Percentiles rank a stretch among this genome's conserved stretches.
phyloP scores from a whole-genome alignment of 208 protist species.

The Leishmania turanica region DNA sequence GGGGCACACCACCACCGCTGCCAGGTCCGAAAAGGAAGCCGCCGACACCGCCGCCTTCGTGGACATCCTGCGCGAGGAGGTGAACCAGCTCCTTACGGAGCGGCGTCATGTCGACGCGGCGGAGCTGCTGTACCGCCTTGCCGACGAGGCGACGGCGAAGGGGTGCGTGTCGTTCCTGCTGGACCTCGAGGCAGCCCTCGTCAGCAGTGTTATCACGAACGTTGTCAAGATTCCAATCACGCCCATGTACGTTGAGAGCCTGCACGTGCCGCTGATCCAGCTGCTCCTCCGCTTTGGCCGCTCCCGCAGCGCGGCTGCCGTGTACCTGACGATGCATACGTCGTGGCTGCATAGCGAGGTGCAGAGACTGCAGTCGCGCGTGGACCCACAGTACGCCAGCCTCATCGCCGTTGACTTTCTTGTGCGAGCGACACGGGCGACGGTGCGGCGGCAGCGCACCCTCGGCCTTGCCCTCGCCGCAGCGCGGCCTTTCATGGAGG shows the following conservation, averaged over 20 bases:
- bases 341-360: conserved; percentile 74
- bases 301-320: conserved; percentile 42
- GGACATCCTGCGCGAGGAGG: conserved; percentile 71
- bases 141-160: conserved; percentile 47
- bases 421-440: conserved; percentile 55
- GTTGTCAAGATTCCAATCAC: conserved; percentile 62
- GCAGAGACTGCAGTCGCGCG: conserved; percentile 63
- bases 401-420: conserved; percentile 80
- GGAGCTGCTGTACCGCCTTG: conserved; percentile 63
- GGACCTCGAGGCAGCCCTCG: conserved; percentile 67
- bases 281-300: conserved; percentile 81
- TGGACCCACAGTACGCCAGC: conserved; percentile 62
- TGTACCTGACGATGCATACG: conserved; percentile 72
- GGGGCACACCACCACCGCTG: background rate
- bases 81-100: conserved; percentile 67
- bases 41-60: conserved; percentile 63
- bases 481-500: conserved; percentile 19
- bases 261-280: conserved; percentile 81
- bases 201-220: conserved; percentile 44
- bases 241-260: conserved; percentile 70
- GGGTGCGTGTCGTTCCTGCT: conserved; percentile 73
- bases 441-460: conserved; percentile 69
- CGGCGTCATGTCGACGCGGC: conserved; percentile 69
- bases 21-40: conserved; percentile 24
- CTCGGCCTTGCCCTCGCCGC: conserved; percentile 42